Conservation (phyloP, 2,329 filamentous ascomycete genomes). For the Cercospora nicotianae region DNA sequence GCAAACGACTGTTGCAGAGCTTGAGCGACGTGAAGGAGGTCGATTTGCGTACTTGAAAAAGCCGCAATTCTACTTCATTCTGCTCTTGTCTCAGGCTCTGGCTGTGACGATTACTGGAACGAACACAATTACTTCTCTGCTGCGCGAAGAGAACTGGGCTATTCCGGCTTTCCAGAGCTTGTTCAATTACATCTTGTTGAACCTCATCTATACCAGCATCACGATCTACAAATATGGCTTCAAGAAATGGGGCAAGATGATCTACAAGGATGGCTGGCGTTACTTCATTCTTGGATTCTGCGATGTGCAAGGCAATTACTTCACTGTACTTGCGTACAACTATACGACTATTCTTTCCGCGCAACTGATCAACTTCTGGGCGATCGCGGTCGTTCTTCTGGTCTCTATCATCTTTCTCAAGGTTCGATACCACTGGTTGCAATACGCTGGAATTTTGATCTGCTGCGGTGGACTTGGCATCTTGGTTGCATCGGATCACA, state of each 20-base stretch:
- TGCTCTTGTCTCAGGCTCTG: slow-evolving; percentile 73
- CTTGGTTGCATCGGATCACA: slow-evolving; percentile 81
- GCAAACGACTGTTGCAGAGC: slow-evolving; percentile 43
- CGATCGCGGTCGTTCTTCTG: slow-evolving; percentile 86
- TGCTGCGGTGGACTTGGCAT: slow-evolving; percentile 90
- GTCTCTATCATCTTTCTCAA: slow-evolving; percentile 78
- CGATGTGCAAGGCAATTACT: slow-evolving; percentile 97
- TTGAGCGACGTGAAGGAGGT: slow-evolving; percentile 46
- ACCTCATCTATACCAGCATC: slow-evolving; percentile 75
- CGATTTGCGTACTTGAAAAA: slow-evolving; percentile 74
- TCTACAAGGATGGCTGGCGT: slow-evolving; percentile 79
- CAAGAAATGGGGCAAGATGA: slow-evolving; percentile 64
- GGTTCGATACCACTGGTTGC: slow-evolving; percentile 85
- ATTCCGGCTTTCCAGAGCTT: slow-evolving; percentile 95
- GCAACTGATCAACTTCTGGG: slow-evolving; percentile 98
- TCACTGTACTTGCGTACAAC: slow-evolving; percentile 89
- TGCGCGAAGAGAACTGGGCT: slow-evolving; percentile 66
- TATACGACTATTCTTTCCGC: slow-evolving; percentile 90
- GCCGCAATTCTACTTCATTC: slow-evolving; percentile 81
- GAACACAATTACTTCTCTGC: slow-evolving; percentile 82
- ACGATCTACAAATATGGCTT: slow-evolving; percentile 78
- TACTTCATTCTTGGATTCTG: slow-evolving; percentile 90
- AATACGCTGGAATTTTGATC: slow-evolving; percentile 82
- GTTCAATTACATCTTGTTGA: slow-evolving; percentile 89
- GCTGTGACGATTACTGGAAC: slow-evolving; percentile 88